Evolutionary conservation across 2,329 filamentous ascomycete species (phyloP).

Genomic region (Cladosporium halotolerans): DNA sequence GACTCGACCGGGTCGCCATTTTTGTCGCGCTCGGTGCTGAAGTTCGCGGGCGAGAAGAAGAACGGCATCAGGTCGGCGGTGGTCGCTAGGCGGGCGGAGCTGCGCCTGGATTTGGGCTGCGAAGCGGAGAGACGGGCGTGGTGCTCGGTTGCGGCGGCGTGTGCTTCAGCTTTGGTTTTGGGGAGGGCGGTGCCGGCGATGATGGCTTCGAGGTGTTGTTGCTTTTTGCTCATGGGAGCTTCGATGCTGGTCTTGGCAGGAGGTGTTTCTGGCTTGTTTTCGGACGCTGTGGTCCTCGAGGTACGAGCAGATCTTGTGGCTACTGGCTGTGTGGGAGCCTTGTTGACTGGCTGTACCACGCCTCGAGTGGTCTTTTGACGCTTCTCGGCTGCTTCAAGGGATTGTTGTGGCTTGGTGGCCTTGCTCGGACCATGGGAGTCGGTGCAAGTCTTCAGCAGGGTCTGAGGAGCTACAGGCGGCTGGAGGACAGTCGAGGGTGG

Average conservation of each 20-base stretch:
- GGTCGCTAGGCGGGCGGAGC: background rate
- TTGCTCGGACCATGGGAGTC: background rate
- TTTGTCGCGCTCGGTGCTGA: slow-evolving; percentile 3
- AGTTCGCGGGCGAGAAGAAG: slow-evolving; percentile 19
- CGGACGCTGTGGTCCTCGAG: background rate
- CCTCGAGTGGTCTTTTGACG: background rate
- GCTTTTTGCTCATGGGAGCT: background rate
- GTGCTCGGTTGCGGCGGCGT: slow-evolving; percentile 15
- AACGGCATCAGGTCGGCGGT: slow-evolving; percentile 22
- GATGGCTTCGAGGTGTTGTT: slow-evolving; percentile 13
- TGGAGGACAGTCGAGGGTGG: no score
- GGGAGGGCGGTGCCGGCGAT: slow-evolving; percentile 19
- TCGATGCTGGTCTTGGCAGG: background rate
- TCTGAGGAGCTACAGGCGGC: no score
- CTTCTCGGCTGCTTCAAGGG: background rate
- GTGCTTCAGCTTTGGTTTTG: slow-evolving; percentile 17
- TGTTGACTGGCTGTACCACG: background rate
- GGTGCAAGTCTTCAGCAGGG: background rate
- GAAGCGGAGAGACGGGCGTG: slow-evolving; percentile 14
- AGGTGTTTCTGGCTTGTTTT: background rate
- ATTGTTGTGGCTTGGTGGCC: background rate
- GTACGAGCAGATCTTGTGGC: no score
- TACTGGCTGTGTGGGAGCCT: background rate
- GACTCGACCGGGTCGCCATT: slow-evolving; percentile 14
- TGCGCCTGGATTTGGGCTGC: slow-evolving; percentile 3